A percentile compares a stretch with the other conserved stretches of the same genome.
Evolutionary conservation across 768 basidiomycete genomes (phyloP).

Genomic region (Dendrothele bispora): DNA sequence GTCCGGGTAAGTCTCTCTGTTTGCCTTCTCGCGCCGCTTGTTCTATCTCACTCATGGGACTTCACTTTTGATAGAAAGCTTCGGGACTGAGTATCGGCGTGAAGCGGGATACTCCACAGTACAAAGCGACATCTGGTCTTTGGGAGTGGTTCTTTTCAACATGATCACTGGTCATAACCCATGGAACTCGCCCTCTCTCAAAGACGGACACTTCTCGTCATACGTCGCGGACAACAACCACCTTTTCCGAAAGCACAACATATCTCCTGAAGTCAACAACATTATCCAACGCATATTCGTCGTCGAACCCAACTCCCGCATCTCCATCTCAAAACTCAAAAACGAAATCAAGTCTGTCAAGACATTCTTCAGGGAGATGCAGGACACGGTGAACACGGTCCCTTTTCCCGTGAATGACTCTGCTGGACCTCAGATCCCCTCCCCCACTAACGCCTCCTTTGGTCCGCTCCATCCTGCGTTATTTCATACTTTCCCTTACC

Average conservation of each 20-base stretch:
- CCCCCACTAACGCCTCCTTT: no score
- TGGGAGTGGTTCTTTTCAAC: conserved; percentile 61
- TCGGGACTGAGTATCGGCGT: neutral
- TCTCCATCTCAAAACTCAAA: conserved; percentile 14
- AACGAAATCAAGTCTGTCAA: conserved; percentile 1
- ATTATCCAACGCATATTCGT: conserved; percentile 52
- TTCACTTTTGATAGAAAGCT: no score
- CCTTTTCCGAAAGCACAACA: conserved; percentile 52
- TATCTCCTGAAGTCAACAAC: conserved; percentile 45
- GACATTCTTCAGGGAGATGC: conserved; percentile 4
- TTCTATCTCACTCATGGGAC: no score
- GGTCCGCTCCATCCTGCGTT: no score
- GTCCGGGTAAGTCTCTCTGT: conserved; percentile 51
- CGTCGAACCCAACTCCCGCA: conserved; percentile 41
- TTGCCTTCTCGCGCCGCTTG: neutral
- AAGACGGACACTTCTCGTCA: conserved; percentile 48
- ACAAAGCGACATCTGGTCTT: conserved; percentile 44
- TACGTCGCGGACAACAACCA: conserved; percentile 45
- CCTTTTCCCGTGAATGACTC: no score
- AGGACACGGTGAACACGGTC: no score
- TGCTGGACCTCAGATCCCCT: no score
- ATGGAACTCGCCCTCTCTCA: conserved; percentile 51
- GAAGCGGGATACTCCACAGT: conserved; percentile 5
- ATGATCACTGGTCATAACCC: conserved; percentile 53
- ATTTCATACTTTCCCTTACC: no score